Conservation (phyloP, 2,329 filamentous ascomycete species). For the Aspergillus hiratsukae region DNA sequence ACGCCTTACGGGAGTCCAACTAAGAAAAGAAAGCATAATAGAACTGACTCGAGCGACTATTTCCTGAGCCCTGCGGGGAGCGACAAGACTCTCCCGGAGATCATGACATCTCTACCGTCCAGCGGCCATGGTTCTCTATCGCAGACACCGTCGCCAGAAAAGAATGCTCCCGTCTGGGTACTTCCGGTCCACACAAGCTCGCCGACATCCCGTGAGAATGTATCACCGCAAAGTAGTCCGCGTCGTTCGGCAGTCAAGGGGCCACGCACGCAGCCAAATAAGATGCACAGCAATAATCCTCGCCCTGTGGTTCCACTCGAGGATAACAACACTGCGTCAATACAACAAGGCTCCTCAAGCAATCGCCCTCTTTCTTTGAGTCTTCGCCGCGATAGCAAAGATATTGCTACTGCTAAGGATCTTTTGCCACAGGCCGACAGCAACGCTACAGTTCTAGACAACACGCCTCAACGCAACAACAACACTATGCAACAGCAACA, state of each 20-base stretch:
- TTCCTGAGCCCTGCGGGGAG: constrained; percentile 13
- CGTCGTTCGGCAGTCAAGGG: constrained; percentile 31
- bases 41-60: constrained; percentile 11
- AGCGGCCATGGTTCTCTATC: constrained; percentile 15
- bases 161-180: constrained; percentile 22
- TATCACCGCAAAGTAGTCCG: constrained; percentile 23
- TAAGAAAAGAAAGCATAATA: constrained; percentile 22
- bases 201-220: constrained; percentile 21
- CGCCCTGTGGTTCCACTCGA: constrained; percentile 14
- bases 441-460: neutral
- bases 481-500: neutral
- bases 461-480: neutral
- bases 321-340: constrained; percentile 6
- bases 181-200: constrained; percentile 18
- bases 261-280: constrained; percentile 28
- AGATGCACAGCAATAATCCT: constrained; percentile 17
- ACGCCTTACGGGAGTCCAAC: constrained; percentile 19
- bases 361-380: constrained; percentile 2
- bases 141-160: constrained; percentile 29
- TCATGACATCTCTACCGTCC: constrained; percentile 23
- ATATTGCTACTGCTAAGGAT: neutral
- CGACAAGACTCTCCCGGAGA: constrained; percentile 19
- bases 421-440: constrained; percentile 3
- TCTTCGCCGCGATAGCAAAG: neutral
- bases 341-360: constrained; percentile 7